Conservation (phyloP, 352 stramenopile species). For the Globisporangium acanthophoron region DNA sequence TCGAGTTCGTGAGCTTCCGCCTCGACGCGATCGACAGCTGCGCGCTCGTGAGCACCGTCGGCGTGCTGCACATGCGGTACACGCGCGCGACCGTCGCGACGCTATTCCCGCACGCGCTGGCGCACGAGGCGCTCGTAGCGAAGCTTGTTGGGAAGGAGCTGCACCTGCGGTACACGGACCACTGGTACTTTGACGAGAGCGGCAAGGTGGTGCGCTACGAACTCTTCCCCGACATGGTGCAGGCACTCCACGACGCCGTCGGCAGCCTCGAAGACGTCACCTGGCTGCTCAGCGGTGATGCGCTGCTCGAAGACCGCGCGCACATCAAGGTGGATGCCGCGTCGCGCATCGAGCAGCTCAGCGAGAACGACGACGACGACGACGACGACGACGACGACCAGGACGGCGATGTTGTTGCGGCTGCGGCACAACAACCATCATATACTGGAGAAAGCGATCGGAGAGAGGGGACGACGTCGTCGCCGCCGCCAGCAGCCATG, state of each 20-base stretch:
- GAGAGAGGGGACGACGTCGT: neutral
- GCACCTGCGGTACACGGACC: conserved; percentile 21
- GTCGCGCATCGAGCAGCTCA: neutral
- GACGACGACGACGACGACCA: neutral
- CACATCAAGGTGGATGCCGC: neutral
- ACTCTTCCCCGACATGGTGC: conserved; percentile 22
- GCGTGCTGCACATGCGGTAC: conserved; percentile 28
- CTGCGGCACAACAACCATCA: no score
- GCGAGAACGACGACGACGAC: neutral
- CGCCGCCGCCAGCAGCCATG: conserved; percentile 4
- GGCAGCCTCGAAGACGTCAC: conserved; percentile 20
- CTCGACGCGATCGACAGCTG: conserved; percentile 8
- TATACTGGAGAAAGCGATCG: neutral
- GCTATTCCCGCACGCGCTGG: conserved; percentile 31
- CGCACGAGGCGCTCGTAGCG: conserved; percentile 20
- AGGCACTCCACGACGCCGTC: conserved; percentile 23
- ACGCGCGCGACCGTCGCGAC: conserved; percentile 22
- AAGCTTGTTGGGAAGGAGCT: conserved; percentile 27
- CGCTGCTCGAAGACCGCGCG: conserved; percentile 9
- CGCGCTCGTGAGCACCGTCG: conserved; percentile 16
- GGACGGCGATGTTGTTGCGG: neutral
- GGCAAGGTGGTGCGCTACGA: conserved; percentile 15
- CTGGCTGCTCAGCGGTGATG: conserved; percentile 16
- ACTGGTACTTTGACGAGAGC: conserved; percentile 23
- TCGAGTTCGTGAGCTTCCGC: conserved; percentile 12